Percentiles rank a stretch among this genome's conserved stretches.
Conservation (phyloP, 2,329 filamentous ascomycete species). For the Phaeosphaeriaceae sp. region DNA sequence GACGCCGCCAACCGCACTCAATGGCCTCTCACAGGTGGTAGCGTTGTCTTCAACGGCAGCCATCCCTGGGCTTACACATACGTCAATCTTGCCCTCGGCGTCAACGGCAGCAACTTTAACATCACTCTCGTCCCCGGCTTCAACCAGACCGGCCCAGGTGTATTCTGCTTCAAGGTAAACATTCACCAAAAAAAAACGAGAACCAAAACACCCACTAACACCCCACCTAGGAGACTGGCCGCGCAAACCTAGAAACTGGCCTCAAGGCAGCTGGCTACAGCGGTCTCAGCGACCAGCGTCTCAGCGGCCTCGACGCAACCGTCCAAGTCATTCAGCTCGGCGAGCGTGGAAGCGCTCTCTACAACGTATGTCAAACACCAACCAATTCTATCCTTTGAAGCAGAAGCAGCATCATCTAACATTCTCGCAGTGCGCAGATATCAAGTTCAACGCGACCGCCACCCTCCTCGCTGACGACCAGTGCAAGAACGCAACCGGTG, state of each 20-base stretch:
- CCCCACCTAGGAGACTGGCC: constrained; percentile 31
- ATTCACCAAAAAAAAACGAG: not conserved
- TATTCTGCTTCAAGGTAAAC: constrained; percentile 50
- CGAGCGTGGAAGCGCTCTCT: constrained; percentile 50
- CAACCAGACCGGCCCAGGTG: constrained; percentile 58
- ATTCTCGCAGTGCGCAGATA: constrained; percentile 51
- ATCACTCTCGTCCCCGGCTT: constrained; percentile 52
- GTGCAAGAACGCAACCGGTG: constrained; percentile 50
- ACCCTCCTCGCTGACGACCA: constrained; percentile 43
- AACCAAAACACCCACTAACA: not conserved
- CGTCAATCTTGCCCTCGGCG: constrained; percentile 55
- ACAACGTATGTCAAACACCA: constrained; percentile 52
- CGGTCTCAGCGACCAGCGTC: constrained; percentile 19
- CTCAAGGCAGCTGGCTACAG: constrained; percentile 32
- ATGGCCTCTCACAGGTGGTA: constrained; percentile 55
- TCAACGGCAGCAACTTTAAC: constrained; percentile 53
- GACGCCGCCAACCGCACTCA: constrained; percentile 52
- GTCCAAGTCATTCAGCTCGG: constrained; percentile 56
- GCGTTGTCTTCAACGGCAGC: constrained; percentile 48
- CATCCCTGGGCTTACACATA: constrained; percentile 55
- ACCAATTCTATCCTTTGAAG: no score
- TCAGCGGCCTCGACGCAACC: constrained; percentile 50
- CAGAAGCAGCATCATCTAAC: constrained; percentile 15
- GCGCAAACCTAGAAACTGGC: constrained; percentile 30
- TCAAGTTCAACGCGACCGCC: constrained; percentile 50